These are phyloP conservation scores for Vitis cinerea DNA, from an alignment of 164 flowering plant species.

Conservation along the genomic window DNA sequence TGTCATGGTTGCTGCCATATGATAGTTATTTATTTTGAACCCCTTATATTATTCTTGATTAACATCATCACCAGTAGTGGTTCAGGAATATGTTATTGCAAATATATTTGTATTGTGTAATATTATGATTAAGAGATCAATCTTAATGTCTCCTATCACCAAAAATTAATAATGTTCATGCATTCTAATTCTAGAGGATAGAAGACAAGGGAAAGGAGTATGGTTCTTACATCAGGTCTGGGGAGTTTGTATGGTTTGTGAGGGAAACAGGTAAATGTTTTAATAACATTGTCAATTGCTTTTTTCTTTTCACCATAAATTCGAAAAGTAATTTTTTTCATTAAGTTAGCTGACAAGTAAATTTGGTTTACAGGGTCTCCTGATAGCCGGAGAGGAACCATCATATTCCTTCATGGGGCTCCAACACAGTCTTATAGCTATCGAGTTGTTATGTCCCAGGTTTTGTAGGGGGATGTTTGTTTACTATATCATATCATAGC, in stretches of 20 bases:
- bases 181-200: conserved; percentile 55
- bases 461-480: conserved; percentile 14
- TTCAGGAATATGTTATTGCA: not conserved
- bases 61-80: too few relatives aligned
- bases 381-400: conserved; percentile 65
- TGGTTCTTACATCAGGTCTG: conserved; percentile 70
- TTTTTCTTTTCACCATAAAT: not conserved
- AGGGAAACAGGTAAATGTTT: conserved; percentile 78
- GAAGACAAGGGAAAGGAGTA: conserved; percentile 91
- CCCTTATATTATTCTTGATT: too few relatives aligned
- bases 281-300: not conserved
- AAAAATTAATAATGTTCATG: not conserved
- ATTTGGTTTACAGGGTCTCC: conserved; percentile 53
- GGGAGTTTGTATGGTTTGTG: conserved; percentile 84
- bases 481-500: not conserved
- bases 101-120: not conserved
- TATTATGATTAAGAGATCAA: too few relatives aligned
- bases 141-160: not conserved
- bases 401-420: conserved; percentile 94
- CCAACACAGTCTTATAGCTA: conserved; percentile 95
- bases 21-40: not conserved
- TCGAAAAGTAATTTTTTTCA: not conserved
- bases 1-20: not conserved
- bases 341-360: not conserved
- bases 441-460: conserved; percentile 94